phyloP scores from a whole-genome alignment of 306 rosid genomes.

The Corylus heterophylla region DNA sequence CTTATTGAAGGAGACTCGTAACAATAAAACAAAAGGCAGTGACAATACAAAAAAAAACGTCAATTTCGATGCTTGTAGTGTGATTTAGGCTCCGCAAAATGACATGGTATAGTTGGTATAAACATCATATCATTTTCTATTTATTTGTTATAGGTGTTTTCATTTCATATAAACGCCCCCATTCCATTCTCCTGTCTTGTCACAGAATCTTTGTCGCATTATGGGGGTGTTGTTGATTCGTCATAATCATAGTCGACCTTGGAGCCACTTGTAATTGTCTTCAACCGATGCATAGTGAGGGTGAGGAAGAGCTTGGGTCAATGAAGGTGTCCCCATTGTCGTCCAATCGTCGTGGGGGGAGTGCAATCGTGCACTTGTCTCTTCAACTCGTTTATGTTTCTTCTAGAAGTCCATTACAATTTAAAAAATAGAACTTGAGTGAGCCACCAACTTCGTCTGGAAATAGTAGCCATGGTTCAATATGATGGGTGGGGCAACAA shows the following conservation, averaged over 20 bases:
- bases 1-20: too few species aligned
- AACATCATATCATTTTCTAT: not conserved
- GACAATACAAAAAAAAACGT: not conserved
- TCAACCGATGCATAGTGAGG: not conserved
- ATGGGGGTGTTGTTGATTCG: not conserved
- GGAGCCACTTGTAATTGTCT: constrained; percentile 8
- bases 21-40: not conserved
- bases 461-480: not conserved
- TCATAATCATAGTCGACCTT: too few species aligned
- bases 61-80: not conserved
- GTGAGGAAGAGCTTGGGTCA: not conserved
- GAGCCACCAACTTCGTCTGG: not conserved
- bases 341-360: not conserved
- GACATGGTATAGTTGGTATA: not conserved
- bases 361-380: not conserved
- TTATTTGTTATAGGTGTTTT: not conserved
- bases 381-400: not conserved
- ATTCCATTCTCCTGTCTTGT: not conserved
- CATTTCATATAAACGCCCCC: not conserved
- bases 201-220: not conserved
- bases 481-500: not conserved
- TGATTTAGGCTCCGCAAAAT: not conserved
- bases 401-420: not conserved
- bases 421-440: not conserved
- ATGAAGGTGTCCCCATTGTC: too few species aligned